Percentiles rank a stretch among this genome's conserved stretches.
These are phyloP conservation scores for Penicillium pulvis DNA, from an alignment of 495 filamentous ascomycete species.

Conservation along the genomic window DNA sequence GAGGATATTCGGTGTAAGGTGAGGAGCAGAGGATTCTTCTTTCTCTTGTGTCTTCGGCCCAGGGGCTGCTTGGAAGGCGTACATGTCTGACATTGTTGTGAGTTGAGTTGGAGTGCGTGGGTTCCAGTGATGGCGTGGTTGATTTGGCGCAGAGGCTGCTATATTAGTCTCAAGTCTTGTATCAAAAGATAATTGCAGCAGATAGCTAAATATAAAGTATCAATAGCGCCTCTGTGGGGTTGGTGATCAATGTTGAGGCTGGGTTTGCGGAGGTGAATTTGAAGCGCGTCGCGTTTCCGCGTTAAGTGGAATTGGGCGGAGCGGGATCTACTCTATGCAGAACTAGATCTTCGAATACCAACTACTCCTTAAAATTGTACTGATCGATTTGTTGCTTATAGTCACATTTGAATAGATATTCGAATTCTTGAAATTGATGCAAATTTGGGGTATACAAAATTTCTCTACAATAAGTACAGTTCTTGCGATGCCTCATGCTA, in stretches of 20 bases:
- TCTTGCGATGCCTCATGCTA: constrained; percentile 12
- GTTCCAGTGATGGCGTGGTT: too few species aligned
- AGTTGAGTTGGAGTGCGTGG: background rate
- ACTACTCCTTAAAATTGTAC: background rate
- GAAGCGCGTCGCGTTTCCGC: constrained; percentile 42
- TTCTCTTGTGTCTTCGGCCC: constrained; percentile 22
- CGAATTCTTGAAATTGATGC: constrained; percentile 18
- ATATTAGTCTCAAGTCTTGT: background rate
- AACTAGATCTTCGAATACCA: constrained; percentile 11
- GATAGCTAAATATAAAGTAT: background rate
- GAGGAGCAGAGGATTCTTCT: constrained; percentile 14
- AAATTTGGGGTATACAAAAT: constrained; percentile 34
- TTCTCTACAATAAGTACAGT: constrained; percentile 17
- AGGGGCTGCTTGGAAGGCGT: constrained; percentile 38
- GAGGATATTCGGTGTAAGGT: constrained; percentile 72
- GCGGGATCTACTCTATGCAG: background rate
- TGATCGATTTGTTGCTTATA: too few species aligned
- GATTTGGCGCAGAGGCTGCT: background rate
- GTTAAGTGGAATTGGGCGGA: constrained; percentile 32
- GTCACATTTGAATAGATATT: background rate
- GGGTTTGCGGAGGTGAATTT: constrained; percentile 13
- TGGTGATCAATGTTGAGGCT: background rate
- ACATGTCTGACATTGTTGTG: constrained; percentile 37
- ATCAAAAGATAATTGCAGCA: background rate
- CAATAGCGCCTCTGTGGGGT: background rate